Conservation (phyloP, 75 land plant species). For the Ceratopteris richardii region DNA sequence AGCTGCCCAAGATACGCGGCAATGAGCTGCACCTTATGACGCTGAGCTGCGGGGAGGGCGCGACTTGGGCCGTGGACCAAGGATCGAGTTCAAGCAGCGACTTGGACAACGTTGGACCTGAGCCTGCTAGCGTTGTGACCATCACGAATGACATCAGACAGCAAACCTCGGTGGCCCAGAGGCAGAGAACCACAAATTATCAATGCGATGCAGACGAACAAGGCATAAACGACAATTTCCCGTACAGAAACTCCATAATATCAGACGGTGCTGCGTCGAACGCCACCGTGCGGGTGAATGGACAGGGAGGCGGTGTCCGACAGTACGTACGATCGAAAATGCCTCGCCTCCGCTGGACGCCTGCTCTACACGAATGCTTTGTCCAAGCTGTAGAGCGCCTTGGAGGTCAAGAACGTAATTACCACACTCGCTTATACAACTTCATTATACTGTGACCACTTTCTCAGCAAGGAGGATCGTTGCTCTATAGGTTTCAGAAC, state of each 20-base stretch:
- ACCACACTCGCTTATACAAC: too few relatives aligned
- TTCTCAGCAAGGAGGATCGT: too few relatives aligned
- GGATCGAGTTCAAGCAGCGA: not conserved
- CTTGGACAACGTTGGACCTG: not conserved
- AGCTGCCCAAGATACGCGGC: not conserved
- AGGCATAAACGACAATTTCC: not conserved
- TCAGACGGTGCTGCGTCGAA: not conserved
- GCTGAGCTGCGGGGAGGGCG: too few relatives aligned
- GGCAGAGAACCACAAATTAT: too few relatives aligned
- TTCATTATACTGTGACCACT: too few relatives aligned
- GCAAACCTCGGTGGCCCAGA: too few relatives aligned
- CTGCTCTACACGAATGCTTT: constrained; percentile 48
- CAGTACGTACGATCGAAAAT: constrained; percentile 51
- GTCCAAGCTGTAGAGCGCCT: constrained; percentile 53
- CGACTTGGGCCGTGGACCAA: not conserved
- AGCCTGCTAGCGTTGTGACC: too few relatives aligned
- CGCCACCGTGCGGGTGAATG: too few relatives aligned
- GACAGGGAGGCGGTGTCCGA: constrained; percentile 15
- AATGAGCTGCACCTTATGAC: too few relatives aligned
- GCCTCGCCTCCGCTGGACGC: constrained; percentile 59
- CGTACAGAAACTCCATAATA: too few relatives aligned
- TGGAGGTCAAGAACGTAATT: constrained; percentile 50
- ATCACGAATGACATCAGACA: too few relatives aligned
- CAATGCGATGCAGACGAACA: not conserved
- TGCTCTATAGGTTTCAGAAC: too few relatives aligned